Conservation (phyloP, 2,329 filamentous ascomycete species). For the Arthrobotrys sphaeroides region DNA sequence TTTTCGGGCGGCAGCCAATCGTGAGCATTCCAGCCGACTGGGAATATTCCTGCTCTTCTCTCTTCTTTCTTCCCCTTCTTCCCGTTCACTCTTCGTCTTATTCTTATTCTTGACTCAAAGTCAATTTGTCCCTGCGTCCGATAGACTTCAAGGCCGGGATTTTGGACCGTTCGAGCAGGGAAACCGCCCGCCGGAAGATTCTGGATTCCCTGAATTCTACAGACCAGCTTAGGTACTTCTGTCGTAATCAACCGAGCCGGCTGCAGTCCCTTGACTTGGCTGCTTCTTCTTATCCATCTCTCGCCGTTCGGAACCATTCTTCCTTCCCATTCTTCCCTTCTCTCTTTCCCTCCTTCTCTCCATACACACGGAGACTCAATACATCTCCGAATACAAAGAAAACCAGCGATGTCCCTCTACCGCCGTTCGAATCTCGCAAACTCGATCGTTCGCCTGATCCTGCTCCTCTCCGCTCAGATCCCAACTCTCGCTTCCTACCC, state of each 20-base stretch:
- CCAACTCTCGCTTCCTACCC: constrained; percentile 48
- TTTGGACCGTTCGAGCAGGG: not conserved
- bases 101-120: no score
- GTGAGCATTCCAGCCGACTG: constrained; percentile 24
- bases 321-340: not conserved
- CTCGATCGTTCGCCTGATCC: constrained; percentile 27
- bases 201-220: not conserved
- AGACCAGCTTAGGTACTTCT: not conserved
- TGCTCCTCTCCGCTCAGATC: constrained; percentile 49
- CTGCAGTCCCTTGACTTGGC: no score
- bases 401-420: constrained; percentile 14
- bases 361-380: not conserved
- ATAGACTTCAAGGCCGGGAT: not conserved
- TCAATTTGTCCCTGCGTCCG: no score
- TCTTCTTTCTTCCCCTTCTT: not conserved
- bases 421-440: constrained; percentile 29
- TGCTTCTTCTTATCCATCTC: no score
- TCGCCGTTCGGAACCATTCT: constrained; percentile 23
- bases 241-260: not conserved
- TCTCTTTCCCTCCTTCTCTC: not conserved
- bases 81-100: not conserved
- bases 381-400: not conserved
- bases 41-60: not conserved
- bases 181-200: not conserved
- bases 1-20: constrained; percentile 9